Evolutionary conservation across 1,284 basidiomycete species (phyloP).

Genomic region (Tilletia walkeri): DNA sequence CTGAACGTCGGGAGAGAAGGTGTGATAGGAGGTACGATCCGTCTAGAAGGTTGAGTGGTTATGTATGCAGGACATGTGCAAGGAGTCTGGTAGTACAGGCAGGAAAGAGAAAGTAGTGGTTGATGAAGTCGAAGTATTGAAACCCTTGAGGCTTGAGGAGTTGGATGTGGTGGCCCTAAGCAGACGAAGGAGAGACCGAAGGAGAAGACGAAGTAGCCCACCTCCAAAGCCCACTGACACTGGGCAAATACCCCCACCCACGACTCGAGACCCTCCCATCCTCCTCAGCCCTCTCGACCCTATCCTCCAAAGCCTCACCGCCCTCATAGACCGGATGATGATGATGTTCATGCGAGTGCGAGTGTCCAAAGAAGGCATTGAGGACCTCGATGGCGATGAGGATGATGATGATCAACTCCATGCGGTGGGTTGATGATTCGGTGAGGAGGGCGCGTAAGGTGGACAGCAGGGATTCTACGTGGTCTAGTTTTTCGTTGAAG

Average conservation of each 20-base stretch:
- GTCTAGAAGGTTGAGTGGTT: too few relatives aligned
- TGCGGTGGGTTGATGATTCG: slow-evolving; percentile 48
- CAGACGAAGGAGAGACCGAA: not conserved
- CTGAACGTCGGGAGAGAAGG: too few relatives aligned
- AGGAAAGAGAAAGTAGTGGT: too few relatives aligned
- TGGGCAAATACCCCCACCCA: not conserved
- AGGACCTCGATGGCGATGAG: slow-evolving; percentile 48
- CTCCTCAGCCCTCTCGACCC: not conserved
- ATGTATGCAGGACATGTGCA: too few relatives aligned
- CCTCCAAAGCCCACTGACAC: slow-evolving; percentile 1
- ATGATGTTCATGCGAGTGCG: not conserved
- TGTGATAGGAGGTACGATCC: too few relatives aligned
- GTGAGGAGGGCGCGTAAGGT: slow-evolving; percentile 51
- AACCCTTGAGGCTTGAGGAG: not conserved
- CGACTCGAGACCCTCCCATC: not conserved
- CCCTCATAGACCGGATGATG: not conserved
- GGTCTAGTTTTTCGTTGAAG: slow-evolving; percentile 52
- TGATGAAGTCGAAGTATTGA: not conserved
- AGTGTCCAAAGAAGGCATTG: slow-evolving; percentile 38
- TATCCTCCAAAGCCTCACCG: not conserved
- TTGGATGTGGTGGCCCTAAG: not conserved
- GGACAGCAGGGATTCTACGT: slow-evolving; percentile 49
- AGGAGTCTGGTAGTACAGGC: too few relatives aligned
- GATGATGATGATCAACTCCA: slow-evolving; percentile 52
- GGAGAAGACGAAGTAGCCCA: not conserved